phyloP scores from a whole-genome alignment of 176 grass and related monocot genomes.

The Carex pumila region DNA sequence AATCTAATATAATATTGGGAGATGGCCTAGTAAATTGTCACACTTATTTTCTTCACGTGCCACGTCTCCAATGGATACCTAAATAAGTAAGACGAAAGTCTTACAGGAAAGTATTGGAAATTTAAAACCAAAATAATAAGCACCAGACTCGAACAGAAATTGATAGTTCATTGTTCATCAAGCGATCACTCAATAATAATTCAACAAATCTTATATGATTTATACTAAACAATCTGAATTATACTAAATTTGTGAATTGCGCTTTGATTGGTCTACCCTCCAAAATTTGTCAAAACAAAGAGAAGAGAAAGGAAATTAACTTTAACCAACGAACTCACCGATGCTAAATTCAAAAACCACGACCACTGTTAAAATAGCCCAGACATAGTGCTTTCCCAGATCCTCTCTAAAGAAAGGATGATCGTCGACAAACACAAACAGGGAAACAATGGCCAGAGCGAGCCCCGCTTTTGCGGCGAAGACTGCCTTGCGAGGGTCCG shows the following conservation, averaged over 20 bases:
- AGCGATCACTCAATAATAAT: neutral
- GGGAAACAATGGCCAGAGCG: slow-evolving; percentile 51
- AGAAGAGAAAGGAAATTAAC: neutral
- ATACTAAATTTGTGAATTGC: neutral
- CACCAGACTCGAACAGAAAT: neutral
- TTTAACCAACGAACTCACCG: slow-evolving; percentile 30
- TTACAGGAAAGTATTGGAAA: no score
- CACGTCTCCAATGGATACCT: neutral
- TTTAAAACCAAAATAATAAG: neutral
- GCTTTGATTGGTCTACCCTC: neutral
- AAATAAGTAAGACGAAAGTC: neutral
- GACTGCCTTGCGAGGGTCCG: slow-evolving; percentile 56
- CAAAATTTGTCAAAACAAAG: neutral
- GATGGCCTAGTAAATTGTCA: neutral
- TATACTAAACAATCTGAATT: neutral
- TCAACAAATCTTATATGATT: neutral
- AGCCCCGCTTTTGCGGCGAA: slow-evolving; percentile 67
- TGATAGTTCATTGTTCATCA: neutral
- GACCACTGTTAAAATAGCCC: slow-evolving; percentile 95
- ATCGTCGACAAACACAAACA: slow-evolving; percentile 81
- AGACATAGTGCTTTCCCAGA: slow-evolving; percentile 76
- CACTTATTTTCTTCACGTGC: neutral
- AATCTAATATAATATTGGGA: neutral
- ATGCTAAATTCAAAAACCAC: slow-evolving; percentile 94
- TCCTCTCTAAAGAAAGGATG: slow-evolving; percentile 28